phyloP scores from a whole-genome alignment of 495 filamentous ascomycete species.

The Saxophila tyrrhenica region DNA sequence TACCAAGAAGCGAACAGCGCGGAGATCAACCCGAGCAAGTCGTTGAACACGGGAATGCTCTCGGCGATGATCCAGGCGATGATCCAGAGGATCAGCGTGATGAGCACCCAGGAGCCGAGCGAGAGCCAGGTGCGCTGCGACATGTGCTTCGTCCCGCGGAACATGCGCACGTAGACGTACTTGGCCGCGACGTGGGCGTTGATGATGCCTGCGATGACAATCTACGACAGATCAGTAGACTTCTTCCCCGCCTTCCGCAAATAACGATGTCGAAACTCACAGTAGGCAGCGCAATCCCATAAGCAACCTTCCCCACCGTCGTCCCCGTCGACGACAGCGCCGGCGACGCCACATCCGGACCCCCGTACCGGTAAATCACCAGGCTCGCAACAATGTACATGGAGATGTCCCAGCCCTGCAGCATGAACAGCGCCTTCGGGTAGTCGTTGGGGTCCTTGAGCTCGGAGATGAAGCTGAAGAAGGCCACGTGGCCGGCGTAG shows the following conservation, averaged over 20 bases:
- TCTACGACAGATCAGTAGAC: constrained; percentile 62
- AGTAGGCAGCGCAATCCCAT: constrained; percentile 67
- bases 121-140: constrained; percentile 14
- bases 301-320: constrained; percentile 56
- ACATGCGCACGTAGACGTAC: constrained; percentile 22
- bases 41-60: constrained; percentile 23
- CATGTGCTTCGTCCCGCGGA: constrained; percentile 13
- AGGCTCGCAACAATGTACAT: constrained; percentile 53
- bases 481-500: constrained; percentile 12
- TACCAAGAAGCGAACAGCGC: constrained; percentile 7
- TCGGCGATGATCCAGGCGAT: constrained; percentile 23
- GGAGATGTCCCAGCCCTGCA: constrained; percentile 22
- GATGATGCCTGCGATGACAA: constrained; percentile 58
- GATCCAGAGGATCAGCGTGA: constrained; percentile 16
- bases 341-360: constrained; percentile 50
- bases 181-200: constrained; percentile 52
- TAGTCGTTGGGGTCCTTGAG: constrained; percentile 14
- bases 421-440: constrained; percentile 9
- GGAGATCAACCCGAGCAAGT: constrained; percentile 24
- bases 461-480: constrained; percentile 20
- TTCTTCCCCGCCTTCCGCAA: too few relatives aligned
- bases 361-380: constrained; percentile 63
- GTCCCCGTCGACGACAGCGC: constrained; percentile 53
- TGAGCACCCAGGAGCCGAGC: constrained; percentile 19
- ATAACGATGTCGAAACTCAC: too few relatives aligned